Evolutionary conservation across 768 basidiomycete species (phyloP).

Genomic region (Clathrus columnatus): DNA sequence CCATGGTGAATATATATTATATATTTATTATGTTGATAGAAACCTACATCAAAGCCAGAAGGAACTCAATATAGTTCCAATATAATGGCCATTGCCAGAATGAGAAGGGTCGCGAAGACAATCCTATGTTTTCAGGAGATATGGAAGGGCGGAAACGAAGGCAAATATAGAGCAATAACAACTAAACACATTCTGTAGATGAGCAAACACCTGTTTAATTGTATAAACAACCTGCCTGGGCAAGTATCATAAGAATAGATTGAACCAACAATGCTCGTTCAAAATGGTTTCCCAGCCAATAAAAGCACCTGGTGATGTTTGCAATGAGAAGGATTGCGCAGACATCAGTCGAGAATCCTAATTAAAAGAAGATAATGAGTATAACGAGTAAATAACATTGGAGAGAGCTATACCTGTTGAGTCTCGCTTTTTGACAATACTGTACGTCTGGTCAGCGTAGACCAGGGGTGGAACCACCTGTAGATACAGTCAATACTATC

Average conservation of each 20-base stretch:
- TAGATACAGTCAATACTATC: background rate
- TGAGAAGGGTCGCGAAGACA: constrained; percentile 55
- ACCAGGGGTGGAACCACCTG: constrained; percentile 68
- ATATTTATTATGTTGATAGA: background rate
- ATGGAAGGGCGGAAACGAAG: constrained; percentile 56
- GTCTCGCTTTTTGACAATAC: constrained; percentile 70
- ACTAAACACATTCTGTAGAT: constrained; percentile 43
- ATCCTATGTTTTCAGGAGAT: constrained; percentile 49
- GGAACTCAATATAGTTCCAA: constrained; percentile 71
- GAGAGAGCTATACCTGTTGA: constrained; percentile 5
- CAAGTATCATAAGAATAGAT: constrained; percentile 75
- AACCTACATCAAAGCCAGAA: constrained; percentile 66
- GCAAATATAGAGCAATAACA: constrained; percentile 75
- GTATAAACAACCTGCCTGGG: constrained; percentile 46
- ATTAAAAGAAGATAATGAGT: constrained; percentile 9
- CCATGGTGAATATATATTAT: background rate
- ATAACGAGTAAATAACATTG: constrained; percentile 2
- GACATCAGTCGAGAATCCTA: constrained; percentile 76
- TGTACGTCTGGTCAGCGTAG: constrained; percentile 73
- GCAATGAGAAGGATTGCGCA: constrained; percentile 80
- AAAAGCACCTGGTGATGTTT: constrained; percentile 85
- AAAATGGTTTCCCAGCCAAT: constrained; percentile 78
- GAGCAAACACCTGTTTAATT: constrained; percentile 13
- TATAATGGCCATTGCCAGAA: constrained; percentile 87
- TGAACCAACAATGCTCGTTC: constrained; percentile 72